Conservation (phyloP, 345 rosid genomes). For the Brassica napus region DNA sequence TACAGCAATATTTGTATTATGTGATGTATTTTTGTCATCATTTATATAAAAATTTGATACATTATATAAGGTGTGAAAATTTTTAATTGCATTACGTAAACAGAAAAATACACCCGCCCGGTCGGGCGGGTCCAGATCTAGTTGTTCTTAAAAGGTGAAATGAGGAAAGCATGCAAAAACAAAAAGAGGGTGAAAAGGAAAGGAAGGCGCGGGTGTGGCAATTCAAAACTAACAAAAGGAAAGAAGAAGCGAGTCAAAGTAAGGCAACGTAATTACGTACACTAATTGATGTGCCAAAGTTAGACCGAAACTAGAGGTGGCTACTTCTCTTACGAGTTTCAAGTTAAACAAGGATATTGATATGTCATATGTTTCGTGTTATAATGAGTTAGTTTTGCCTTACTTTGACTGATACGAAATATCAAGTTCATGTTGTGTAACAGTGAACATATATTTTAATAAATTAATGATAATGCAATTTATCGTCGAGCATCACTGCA, state of each 20-base stretch:
- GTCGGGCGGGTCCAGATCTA: too few relatives aligned
- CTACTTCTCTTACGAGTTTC: conserved; percentile 11
- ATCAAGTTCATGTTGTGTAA: neutral
- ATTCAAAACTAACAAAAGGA: conserved; percentile 23
- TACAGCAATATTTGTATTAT: too few relatives aligned
- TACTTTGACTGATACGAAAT: neutral
- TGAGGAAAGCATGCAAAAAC: conserved; percentile 17
- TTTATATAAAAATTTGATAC: too few relatives aligned
- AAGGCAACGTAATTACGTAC: conserved; percentile 35
- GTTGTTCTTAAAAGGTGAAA: neutral
- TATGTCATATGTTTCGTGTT: neutral
- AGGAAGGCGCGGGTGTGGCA: conserved; percentile 31
- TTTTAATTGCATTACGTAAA: too few relatives aligned
- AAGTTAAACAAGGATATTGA: neutral
- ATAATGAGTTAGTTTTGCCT: neutral
- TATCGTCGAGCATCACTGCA: neutral
- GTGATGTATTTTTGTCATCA: too few relatives aligned
- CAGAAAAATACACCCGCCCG: too few relatives aligned
- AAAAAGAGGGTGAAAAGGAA: conserved; percentile 3
- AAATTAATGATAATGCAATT: neutral
- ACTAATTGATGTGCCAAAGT: conserved; percentile 29
- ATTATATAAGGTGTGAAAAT: too few relatives aligned
- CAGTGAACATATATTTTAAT: neutral
- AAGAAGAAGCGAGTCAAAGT: conserved; percentile 35
- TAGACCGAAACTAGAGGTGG: conserved; percentile 24